Base-by-base conservation (phyloP, 179 eudicot species). In the Silene coronaria region DNA sequence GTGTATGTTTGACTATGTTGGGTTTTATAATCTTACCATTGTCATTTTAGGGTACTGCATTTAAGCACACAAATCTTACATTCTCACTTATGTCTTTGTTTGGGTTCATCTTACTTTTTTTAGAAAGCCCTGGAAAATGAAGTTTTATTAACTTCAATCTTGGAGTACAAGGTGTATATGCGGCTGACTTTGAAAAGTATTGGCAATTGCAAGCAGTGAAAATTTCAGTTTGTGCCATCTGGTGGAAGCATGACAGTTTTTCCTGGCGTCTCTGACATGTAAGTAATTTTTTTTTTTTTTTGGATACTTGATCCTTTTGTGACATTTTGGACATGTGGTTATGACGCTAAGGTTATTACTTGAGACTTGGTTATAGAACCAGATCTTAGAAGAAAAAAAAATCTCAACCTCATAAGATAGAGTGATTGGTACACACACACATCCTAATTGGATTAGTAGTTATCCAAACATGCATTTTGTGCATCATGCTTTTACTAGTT, bases 251-350 rank as follows among this genome's bases (percentile, higher is more conserved):
- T 21, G 28, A 11, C 57, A 22, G 28, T 3, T 75, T 77, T 94
- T 71, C 98, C 97, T 64, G 97, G 98, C 58, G 69, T 94, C 79
- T 88, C 92, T 32, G 98, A 94, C 82, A 8, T 2, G 89, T 94
- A 96, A 92, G 92, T 84, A 94, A 87, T 80, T 97, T 92, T 38
- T 38, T 38, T 38, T 38, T 0, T 38, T 38, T 77, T 14, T 7
- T 7, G 61, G 65, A 28, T 72, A 38, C 8, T n/a, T 75, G 45
- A 59, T 63, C n/a, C 63, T 13, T 65, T 60, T 60, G 28, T 60
- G 22, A 70, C 32, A 21, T 23, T 67, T 67, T 9, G 42, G 30
- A 70, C 32, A 21, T 23, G 38, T 67, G 5, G 42, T 30, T 30
- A 28, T 65, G 69, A 30, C 14, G 21, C 69, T 17, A 64, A 32